Conservation (phyloP, 2,329 filamentous ascomycete species). For the Neofusicoccum ribis region DNA sequence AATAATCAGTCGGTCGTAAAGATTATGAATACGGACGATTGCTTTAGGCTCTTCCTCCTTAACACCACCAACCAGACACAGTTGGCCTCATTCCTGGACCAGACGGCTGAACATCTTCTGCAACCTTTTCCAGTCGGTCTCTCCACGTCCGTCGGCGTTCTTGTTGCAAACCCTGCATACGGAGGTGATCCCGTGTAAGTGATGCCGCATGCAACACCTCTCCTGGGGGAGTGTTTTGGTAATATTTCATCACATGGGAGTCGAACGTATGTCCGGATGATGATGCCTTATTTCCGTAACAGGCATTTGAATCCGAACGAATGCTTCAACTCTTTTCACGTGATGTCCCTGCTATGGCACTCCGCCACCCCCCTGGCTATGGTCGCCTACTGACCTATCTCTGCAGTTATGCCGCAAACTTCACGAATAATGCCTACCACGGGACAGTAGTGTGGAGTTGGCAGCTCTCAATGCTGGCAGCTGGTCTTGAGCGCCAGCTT, state of each 20-base stretch:
- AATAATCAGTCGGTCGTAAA: conserved; percentile 51
- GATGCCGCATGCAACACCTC: neutral
- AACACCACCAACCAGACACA: conserved; percentile 60
- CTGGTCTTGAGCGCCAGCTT: conserved; percentile 60
- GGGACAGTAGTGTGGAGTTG: conserved; percentile 67
- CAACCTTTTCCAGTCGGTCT: conserved; percentile 61
- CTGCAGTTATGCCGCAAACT: conserved; percentile 44
- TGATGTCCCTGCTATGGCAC: neutral
- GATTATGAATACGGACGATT: conserved; percentile 65
- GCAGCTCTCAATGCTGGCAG: conserved; percentile 65
- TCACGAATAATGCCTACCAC: conserved; percentile 61
- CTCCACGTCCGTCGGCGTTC: conserved; percentile 55
- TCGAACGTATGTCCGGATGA: no score
- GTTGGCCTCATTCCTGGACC: conserved; percentile 57
- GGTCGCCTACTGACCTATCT: conserved; percentile 25
- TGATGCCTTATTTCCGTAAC: no score
- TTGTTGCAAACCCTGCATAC: conserved; percentile 64
- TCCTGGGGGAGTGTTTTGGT: no score
- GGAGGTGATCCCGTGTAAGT: conserved; percentile 43
- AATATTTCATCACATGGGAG: no score
- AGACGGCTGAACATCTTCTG: conserved; percentile 59
- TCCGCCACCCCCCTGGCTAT: neutral
- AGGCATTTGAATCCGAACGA: no score
- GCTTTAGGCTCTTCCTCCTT: conserved; percentile 63
- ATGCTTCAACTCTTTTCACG: conserved; percentile 16